These are phyloP conservation scores for Yamadazyma akitaensis DNA, from an alignment of 805 yeast species.

Conservation along the genomic window DNA sequence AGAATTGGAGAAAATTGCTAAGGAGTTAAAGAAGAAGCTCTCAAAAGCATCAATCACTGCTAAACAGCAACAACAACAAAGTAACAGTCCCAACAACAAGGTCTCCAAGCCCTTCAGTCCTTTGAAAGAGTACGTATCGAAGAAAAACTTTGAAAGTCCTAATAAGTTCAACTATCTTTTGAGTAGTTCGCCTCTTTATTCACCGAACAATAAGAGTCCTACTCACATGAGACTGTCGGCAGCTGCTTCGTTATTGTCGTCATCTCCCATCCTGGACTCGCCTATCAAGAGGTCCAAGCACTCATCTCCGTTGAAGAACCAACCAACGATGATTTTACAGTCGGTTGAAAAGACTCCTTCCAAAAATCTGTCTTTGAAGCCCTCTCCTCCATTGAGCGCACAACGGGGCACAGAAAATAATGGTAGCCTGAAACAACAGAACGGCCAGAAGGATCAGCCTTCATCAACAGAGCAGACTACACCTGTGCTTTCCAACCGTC, in stretches of 20 bases:
- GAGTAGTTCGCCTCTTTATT: slow-evolving; percentile 32
- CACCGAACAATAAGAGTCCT: slow-evolving; percentile 40
- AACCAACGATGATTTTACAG: slow-evolving; percentile 23
- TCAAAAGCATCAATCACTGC: slow-evolving; percentile 45
- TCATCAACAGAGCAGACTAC: slow-evolving; percentile 21
- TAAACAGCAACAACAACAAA: slow-evolving; percentile 23
- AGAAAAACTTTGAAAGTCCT: slow-evolving; percentile 20
- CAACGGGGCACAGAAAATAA: neutral
- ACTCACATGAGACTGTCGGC: slow-evolving; percentile 37
- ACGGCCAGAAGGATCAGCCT: neutral
- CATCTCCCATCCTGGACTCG: slow-evolving; percentile 26
- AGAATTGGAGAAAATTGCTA: slow-evolving; percentile 43
- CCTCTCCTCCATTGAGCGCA: slow-evolving; percentile 26
- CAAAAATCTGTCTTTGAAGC: slow-evolving; percentile 28
- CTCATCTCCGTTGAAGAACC: slow-evolving; percentile 14
- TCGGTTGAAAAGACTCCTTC: slow-evolving; percentile 27
- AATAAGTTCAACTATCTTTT: slow-evolving; percentile 17
- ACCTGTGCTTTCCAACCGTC: slow-evolving; percentile 26
- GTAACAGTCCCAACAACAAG: neutral
- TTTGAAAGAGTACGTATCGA: slow-evolving; percentile 27
- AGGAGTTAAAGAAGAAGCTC: slow-evolving; percentile 38
- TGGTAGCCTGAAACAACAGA: neutral
- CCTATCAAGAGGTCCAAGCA: slow-evolving; percentile 27
- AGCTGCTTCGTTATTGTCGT: slow-evolving; percentile 31
- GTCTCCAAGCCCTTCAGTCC: slow-evolving; percentile 18